phyloP scores from a whole-genome alignment of 768 basidiomycete species.

The Lentinula sp. region DNA sequence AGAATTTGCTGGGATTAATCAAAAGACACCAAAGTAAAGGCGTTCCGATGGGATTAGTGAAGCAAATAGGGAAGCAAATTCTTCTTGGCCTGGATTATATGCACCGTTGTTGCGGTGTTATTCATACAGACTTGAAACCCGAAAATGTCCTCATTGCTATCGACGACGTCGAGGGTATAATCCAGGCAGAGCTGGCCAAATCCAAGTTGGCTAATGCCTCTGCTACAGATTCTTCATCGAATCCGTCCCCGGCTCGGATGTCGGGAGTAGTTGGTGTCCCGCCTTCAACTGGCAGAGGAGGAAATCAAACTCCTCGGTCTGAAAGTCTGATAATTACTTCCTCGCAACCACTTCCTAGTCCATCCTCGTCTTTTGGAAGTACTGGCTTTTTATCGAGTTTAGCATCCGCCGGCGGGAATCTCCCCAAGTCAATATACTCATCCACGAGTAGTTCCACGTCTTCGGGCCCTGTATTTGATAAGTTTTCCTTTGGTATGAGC shows the following conservation, averaged over 20 bases:
- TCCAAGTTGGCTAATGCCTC: conserved; percentile 23
- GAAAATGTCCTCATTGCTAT: conserved; percentile 98
- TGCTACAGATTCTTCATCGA: conserved; percentile 35
- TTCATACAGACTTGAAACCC: conserved; percentile 98
- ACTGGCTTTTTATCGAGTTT: conserved; percentile 39
- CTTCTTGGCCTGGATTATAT: conserved; percentile 96
- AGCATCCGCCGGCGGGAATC: neutral
- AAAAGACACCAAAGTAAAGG: conserved; percentile 98
- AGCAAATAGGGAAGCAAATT: conserved; percentile 94
- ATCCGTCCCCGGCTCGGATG: conserved; percentile 20
- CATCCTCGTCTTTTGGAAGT: conserved; percentile 61
- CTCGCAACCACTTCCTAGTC: conserved; percentile 88
- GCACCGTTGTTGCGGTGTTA: conserved; percentile 95
- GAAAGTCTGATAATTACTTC: conserved; percentile 82
- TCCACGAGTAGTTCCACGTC: neutral
- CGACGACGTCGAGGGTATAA: conserved; percentile 93
- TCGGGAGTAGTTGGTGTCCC: conserved; percentile 89
- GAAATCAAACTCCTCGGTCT: conserved; percentile 89
- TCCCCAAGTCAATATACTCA: conserved; percentile 7
- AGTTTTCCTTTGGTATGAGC: conserved; percentile 89
- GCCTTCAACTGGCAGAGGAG: conserved; percentile 86
- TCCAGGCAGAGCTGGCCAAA: conserved; percentile 68
- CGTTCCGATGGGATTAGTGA: conserved; percentile 87
- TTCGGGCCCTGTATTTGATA: conserved; percentile 51
- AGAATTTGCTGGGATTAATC: conserved; percentile 93